Base-by-base conservation (phyloP, 164 flowering plant genomes). In the Vitis rupestris region DNA sequence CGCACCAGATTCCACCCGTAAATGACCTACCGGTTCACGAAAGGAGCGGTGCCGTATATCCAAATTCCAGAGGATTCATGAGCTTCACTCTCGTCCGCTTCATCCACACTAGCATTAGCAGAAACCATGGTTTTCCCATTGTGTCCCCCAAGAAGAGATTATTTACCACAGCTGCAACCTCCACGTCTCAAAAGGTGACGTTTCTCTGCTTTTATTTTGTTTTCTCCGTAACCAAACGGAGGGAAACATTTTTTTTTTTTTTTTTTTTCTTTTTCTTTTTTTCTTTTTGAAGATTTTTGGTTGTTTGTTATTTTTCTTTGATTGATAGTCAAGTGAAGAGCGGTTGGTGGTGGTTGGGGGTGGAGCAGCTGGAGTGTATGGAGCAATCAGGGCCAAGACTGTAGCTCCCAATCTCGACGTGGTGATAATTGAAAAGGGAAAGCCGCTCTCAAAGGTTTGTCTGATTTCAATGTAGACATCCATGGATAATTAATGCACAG, bases 291-390 rank as follows among this genome's bases (percentile, higher is more conserved):
- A 9, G 9, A 5, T 57, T 29, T 47, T 37, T 50, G 50, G 19
- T 50, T 15, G 1, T 4, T 31, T 60, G 23, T 11, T 70, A 17
- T 11, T 49, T 74, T 53, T 19, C 15, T 68, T 48, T 57, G 14
- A 44, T 54, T 71, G 44, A 23, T 65, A 81, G 82, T 11, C 65
- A n/a, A 66, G 68, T 61, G 86, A 87, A 70, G 88, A 86, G 76
- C 66, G 84, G 9, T 67, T 92, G 75, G 87, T 90, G 67, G 97
- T 92, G 31, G 90, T 92, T 14, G 97, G 94, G 0, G 97, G 89
- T 69, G 97, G 97, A 68, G 91, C 92, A 9, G 95, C 97, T 9
- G 97, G 94, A 64, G 84, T 92, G 2, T 92, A 78, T 69, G 97
- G 89, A 53, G 94, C 97, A 37, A 85, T 90, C 64, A 83, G 91